These are phyloP conservation scores for Drechslerella stenobrocha DNA, from an alignment of 2,329 filamentous ascomycete species.

Conservation along the genomic window DNA sequence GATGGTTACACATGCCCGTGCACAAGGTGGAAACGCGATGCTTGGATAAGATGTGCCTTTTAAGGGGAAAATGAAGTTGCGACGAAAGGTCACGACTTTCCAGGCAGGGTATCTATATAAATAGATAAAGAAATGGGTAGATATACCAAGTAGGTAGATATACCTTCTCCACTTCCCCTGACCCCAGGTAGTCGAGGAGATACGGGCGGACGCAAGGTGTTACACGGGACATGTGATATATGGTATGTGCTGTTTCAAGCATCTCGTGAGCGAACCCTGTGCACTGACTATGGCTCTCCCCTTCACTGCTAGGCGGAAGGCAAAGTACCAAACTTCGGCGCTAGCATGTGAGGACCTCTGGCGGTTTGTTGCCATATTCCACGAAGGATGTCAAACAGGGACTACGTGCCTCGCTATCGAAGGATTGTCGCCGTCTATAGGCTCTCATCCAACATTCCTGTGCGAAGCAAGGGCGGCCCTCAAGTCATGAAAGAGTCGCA, in stretches of 20 bases:
- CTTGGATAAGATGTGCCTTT: conserved; percentile 17
- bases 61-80: conserved; percentile 9
- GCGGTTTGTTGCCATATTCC: conserved; percentile 10
- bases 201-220: conserved; percentile 23
- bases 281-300: conserved; percentile 14
- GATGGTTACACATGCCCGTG: conserved; percentile 37
- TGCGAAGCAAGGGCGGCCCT: conserved; percentile 22
- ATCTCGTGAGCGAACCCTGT: conserved; percentile 48
- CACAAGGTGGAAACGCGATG: conserved; percentile 6
- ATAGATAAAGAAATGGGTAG: conserved; percentile 10
- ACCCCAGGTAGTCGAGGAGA: conserved; percentile 7
- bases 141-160: neutral
- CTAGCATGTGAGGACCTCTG: conserved; percentile 27
- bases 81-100: conserved; percentile 11
- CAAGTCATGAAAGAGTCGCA: conserved; percentile 14
- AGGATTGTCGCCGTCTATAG: conserved; percentile 17
- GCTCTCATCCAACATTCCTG: conserved; percentile 35
- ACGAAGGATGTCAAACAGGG: conserved; percentile 30
- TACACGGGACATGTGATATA: conserved; percentile 23
- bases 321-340: conserved; percentile 22
- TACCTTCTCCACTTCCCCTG: neutral
- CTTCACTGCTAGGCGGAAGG: conserved; percentile 26
- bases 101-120: conserved; percentile 1
- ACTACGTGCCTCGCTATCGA: conserved; percentile 14
- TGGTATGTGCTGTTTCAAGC: conserved; percentile 46